phyloP scores from a whole-genome alignment of 345 rosid species.

The Trapa bicornis region DNA sequence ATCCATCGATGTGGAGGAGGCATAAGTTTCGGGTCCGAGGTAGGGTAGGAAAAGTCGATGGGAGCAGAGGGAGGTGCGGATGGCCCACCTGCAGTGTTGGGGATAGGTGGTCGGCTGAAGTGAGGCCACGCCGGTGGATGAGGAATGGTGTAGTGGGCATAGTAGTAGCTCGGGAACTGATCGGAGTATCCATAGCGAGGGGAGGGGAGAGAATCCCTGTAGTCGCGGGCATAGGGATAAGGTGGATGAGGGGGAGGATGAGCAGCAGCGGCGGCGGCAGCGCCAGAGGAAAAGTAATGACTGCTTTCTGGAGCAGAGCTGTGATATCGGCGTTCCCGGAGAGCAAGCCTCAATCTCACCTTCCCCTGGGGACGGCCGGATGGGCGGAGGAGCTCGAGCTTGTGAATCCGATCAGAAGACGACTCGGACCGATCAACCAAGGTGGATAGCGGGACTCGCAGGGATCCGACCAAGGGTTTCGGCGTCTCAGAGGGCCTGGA shows the following conservation, averaged over 20 bases:
- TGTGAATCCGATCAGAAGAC: constrained; percentile 16
- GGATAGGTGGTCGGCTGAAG: constrained; percentile 7
- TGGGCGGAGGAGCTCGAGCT: constrained; percentile 27
- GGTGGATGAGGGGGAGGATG: constrained; percentile 13
- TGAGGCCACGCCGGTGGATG: constrained; percentile 9
- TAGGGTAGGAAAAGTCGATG: constrained; percentile 28
- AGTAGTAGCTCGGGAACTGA: constrained; percentile 3
- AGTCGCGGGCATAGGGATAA: constrained; percentile 16
- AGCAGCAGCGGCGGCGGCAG: constrained; percentile 9
- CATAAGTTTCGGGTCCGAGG: constrained; percentile 19
- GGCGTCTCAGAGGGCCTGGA: constrained; percentile 38
- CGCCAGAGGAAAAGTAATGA: constrained; percentile 11
- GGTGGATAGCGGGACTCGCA: constrained; percentile 22
- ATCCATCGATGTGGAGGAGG: constrained; percentile 9
- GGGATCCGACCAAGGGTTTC: constrained; percentile 42
- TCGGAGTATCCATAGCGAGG: constrained; percentile 3
- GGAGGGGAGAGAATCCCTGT: constrained; percentile 5
- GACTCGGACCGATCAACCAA: constrained; percentile 17
- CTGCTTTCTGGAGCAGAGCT: constrained; percentile 8
- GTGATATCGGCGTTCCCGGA: constrained; percentile 31
- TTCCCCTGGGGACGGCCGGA: constrained; percentile 60
- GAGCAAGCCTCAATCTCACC: constrained; percentile 31
- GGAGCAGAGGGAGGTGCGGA: constrained; percentile 15
- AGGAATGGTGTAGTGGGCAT: constrained; percentile 11
- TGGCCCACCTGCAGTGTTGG: constrained; percentile 4